Evolutionary conservation across 306 rosid genomes (phyloP), one percentile per base, ranked within the genome.

Genomic region (Inga leiocalycina): DNA sequence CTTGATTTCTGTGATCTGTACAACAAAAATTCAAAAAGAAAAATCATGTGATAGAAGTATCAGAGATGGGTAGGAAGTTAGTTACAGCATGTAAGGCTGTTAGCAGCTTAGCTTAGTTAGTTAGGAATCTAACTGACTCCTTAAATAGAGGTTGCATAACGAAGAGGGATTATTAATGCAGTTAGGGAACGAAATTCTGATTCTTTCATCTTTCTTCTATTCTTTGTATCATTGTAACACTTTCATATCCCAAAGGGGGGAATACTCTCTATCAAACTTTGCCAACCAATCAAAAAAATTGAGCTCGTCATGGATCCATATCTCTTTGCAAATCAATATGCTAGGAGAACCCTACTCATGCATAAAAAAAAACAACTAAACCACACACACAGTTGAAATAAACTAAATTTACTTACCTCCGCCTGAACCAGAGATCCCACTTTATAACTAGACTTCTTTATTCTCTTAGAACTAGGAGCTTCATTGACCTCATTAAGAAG

Each of bases 341-440:
- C 19, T 34, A 13, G 3, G 72, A 79, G 44, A 81, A 76, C 64
- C 70, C 51, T 69, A 56, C 49, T 51, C 32, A 79, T 44, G 76
- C 68, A 73, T 62, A 46, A 7, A 57, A 24, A 76, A 10, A 14
- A 9, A 27, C 27, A 27, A 27, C 51, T 14, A 45, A 8, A 4
- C 19, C 49, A 48, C 5, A 27, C 22, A 37, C 14, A 43, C 4
- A 57, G 17, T n/a, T 67, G 48, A 83, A 56, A 76, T 32, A 75
- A 45, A 71, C 67, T 65, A 76, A 49, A 83, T 37, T 77, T 34
- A 49, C 81, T 73, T 88, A 95, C 99, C 98, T 96, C 99, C 17
- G 97, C 99, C 79, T 93, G 93, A 89, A 96, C 97, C 77, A 92
- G 76, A 83, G 94, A 90, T 79, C 99, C 99, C 86, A 94, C 91